Base-by-base conservation (phyloP, 805 yeast genomes). In the Soucietia sequanensis region DNA sequence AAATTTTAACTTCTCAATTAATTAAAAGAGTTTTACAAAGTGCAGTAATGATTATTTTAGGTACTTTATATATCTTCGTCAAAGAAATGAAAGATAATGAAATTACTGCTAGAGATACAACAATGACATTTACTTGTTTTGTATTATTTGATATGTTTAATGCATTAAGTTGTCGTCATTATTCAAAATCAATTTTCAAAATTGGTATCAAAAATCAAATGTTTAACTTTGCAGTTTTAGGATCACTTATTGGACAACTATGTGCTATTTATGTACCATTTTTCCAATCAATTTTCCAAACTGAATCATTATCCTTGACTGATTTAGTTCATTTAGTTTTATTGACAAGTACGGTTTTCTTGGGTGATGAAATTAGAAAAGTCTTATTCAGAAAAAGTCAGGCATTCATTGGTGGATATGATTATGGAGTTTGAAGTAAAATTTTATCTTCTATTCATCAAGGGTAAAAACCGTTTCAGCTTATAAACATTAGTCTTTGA, bases 51-150 rank as follows among this genome's bases (percentile, higher is more conserved):
- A 87, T 93, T 37, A 75, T 88, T 19, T 23, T 73, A 9, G 99
- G 99, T 28, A 93, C 99, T 0, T 73, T 90, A 61, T 85, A 81
- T 53, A 84, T 93, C 13, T 93, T 89, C 58, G 67, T 86, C 28
- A 75, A 78, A 42, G 97, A 91, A 60, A 88, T 91, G 95, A 74
- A 78, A 15, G 95, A 87, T 49, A 76, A 80, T 19, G 76, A 75
- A 42, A 81, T 91, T 37, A 89, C 97, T 2, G 82, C 91, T 10
- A 83, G 99, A 63, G 99, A 93, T 58, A 93, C 99, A 14, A 93
- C 99, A 1, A 93, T 93, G 99, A 91, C 99, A 0, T 93, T 93
- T 56, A 93, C 98, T 0, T 87, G 98, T 57, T 93, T 93, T 64
- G 99, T 93, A 8, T 70, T 91, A 37, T 93, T 81, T 54, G 99